phyloP scores from a whole-genome alignment of 495 filamentous ascomycete species.

The Daldinia loculata region DNA sequence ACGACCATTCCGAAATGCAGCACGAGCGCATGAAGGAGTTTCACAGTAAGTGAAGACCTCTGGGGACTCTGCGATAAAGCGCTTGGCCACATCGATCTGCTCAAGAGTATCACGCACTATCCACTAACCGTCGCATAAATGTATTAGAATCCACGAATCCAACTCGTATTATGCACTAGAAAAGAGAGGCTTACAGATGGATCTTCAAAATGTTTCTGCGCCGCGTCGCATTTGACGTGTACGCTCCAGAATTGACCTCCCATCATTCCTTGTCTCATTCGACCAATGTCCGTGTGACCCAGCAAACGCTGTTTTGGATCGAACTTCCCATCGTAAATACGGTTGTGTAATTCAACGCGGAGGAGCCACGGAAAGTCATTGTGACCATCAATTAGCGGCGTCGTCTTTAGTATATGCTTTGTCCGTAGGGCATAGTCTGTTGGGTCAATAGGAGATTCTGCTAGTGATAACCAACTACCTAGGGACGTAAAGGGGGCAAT shows the following conservation, averaged over 20 bases:
- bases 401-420: not conserved
- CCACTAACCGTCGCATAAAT: not conserved
- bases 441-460: not conserved
- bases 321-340: conserved; percentile 41
- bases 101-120: not conserved
- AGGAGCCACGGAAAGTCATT: conserved; percentile 47
- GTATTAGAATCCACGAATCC: not conserved
- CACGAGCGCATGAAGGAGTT: not conserved
- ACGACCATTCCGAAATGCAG: not conserved
- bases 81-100: not conserved
- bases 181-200: conserved; percentile 26
- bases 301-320: conserved; percentile 41
- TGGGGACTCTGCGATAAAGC: not conserved
- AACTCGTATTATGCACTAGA: not conserved
- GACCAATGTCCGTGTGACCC: conserved; percentile 38
- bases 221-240: conserved; percentile 33
- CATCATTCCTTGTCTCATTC: conserved; percentile 35
- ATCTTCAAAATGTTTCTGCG: conserved; percentile 35
- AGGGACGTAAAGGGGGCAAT: not conserved
- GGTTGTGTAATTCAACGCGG: conserved; percentile 41
- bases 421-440: not conserved
- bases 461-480: not conserved
- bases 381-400: conserved; percentile 43
- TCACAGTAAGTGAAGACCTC: not conserved
- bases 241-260: conserved; percentile 52